Evolutionary conservation across 2,329 filamentous ascomycete species (phyloP), one percentile per base, ranked within the genome.

Genomic region (Paraconiothyrium sp.): DNA sequence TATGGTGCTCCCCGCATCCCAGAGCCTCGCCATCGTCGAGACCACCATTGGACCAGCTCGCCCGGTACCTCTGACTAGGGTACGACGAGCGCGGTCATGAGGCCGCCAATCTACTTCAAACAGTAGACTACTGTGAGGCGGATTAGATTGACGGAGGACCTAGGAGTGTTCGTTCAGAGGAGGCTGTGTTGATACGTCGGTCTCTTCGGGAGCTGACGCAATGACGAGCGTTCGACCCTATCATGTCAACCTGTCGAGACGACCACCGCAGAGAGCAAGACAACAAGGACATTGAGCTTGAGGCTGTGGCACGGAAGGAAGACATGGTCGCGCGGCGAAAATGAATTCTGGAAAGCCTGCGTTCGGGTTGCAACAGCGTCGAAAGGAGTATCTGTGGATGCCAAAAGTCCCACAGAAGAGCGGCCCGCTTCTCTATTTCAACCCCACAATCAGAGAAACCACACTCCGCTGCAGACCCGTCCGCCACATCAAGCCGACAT

Each of bases 51-150:
- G n/a, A 1, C 39, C 5, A 5, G 39, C 39, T 20, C 20, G 20
- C 9, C 9, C 39, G 1, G 14, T n/a, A 8, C 16, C 1, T 41
- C 5, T 41, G 39, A n/a, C 39, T 13, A 9, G 39, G 39, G 3
- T 20, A 41, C 37, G 16, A 16, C 16, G 14, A 9, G 9, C 9
- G 44, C 44, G 20, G 2, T 1, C 22, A 11, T 7, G 44, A 30
- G 44, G 44, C 44, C 44, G 24, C 44, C 22, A 24, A 47, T 13
- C 20, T 30, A 8, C 13, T 16, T 20, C 14, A 16, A 20, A 13
- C 44, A 22, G 44, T 47, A 47, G 44, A 24, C 20, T 46, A 7
- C 13, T 27, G 44, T 47, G 44, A 47, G 44, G 44, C 44, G 44
- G 44, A 30, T 47, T 27, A 6, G 44, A 20, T 47, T 10, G 24